These are phyloP conservation scores for Colletotrichum godetiae DNA, from an alignment of 2,329 filamentous ascomycete genomes.

Conservation along the genomic window DNA sequence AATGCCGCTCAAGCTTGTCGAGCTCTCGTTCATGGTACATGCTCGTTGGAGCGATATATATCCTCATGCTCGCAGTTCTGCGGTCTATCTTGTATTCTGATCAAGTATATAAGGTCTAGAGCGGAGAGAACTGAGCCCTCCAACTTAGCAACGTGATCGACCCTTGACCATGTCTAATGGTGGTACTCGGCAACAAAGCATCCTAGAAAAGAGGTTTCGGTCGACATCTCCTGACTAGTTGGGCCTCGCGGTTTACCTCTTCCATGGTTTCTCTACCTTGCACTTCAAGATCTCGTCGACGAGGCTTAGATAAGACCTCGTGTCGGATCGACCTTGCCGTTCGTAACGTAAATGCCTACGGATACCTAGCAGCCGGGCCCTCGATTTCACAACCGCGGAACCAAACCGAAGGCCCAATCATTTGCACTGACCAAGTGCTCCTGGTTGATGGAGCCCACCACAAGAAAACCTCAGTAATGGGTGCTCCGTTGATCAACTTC, in stretches of 20 bases:
- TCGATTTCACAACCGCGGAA: not conserved
- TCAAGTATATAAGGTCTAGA: not conserved
- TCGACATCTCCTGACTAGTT: not conserved
- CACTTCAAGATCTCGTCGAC: not conserved
- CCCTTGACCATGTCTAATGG: not conserved
- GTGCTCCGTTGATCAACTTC: not conserved
- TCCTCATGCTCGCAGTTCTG: no score
- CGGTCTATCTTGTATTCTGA: not conserved
- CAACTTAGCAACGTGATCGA: not conserved
- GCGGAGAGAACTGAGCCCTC: not conserved
- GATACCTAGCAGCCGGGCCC: not conserved
- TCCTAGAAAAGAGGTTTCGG: not conserved
- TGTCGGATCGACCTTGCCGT: not conserved
- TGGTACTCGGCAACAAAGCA: not conserved
- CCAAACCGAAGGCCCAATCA: not conserved
- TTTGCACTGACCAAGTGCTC: no score
- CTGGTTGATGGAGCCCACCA: not conserved
- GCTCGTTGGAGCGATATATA: no score
- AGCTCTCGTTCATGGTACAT: not conserved
- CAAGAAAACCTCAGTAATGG: not conserved
- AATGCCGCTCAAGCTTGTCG: not conserved
- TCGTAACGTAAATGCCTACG: not conserved
- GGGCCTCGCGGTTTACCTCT: not conserved
- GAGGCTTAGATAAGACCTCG: not conserved
- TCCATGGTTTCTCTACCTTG: not conserved